Conservation (phyloP, 163 green algal species). For the Scenedesmus sp. region DNA sequence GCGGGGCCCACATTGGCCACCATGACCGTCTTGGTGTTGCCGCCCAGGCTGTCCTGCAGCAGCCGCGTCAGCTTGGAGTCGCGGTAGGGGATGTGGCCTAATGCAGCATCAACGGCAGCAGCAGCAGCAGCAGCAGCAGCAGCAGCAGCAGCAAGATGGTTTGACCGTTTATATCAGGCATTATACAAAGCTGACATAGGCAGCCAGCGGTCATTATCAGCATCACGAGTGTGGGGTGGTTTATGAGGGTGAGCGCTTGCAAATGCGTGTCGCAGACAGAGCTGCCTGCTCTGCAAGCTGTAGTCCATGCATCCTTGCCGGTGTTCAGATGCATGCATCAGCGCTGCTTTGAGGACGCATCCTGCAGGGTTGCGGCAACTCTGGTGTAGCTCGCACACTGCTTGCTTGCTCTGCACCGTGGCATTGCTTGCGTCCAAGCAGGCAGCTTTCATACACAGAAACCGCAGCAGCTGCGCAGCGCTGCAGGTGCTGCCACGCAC, state of each 20-base stretch:
- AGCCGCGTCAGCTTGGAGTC: constrained; percentile 93
- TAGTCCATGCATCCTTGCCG: background rate
- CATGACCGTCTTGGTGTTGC: constrained; percentile 94
- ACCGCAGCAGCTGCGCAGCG: background rate
- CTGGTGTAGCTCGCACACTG: too few species aligned
- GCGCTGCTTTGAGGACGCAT: background rate
- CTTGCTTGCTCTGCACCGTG: too few species aligned
- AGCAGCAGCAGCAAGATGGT: too few species aligned
- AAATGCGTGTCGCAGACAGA: too few species aligned
- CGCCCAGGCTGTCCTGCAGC: constrained; percentile 84
- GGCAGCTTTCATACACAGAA: background rate
- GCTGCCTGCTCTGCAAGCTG: background rate
- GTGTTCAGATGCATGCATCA: background rate
- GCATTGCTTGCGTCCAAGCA: background rate
- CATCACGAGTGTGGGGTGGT: background rate
- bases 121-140: background rate
- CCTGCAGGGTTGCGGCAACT: background rate
- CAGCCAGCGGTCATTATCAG: background rate
- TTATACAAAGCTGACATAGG: too few species aligned
- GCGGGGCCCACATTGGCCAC: constrained; percentile 88
- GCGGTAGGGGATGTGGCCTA: constrained; percentile 73
- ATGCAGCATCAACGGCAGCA: background rate
- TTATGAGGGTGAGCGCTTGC: background rate
- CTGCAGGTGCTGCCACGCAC: constrained; percentile 33
- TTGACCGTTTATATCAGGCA: too few species aligned